Evolutionary conservation across 352 stramenopile species (phyloP), one percentile per base, ranked within the genome.

Genomic region (Globisporangium canariense): DNA sequence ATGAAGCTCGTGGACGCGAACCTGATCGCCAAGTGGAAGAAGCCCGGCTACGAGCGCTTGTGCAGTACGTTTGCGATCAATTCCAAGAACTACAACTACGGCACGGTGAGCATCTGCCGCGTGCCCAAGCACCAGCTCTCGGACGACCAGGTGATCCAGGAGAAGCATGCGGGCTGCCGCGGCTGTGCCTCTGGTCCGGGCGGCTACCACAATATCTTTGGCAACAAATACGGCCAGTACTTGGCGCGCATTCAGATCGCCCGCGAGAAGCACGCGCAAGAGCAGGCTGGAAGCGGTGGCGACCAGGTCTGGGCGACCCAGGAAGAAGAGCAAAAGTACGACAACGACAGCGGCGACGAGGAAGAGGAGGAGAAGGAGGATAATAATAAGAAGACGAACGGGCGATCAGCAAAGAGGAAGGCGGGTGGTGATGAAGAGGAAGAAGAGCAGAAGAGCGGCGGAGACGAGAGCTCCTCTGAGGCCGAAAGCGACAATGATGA

Each of bases 11-110:
- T 98, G 43, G 98, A 99, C 83, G 94, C 92, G 3, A 97, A 89
- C 25, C 76, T 99, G 14, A 99, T 99, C 67, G 97, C 97, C 68
- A 99, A 99, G 76, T 99, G 98, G 98, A 99, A 99, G 75, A 99
- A 99, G 65, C 91, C 94, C 14, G 97, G 98, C 34, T 99, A 99
- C 74, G 97, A 99, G 74, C 80, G 94, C 4, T 87, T 99, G 10
- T 99, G 98, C 76, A 98, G 83, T 57, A 99, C 96, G 2, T 99
- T 98, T 74, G 97, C 98, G 11, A 99, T 99, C 74, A 99, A 99
- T 85, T 81, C 95, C 25, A 94, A 96, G 69, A 99, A 99, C 81
- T 99, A 99, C 83, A 99, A 99, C 73, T 99, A 99, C 79, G 97
- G 97, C 6, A 99, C 97, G 0, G 97, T 98, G 25, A 97, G 83